Base-by-base conservation (phyloP, 495 filamentous ascomycete genomes). In the Zalerion maritima region DNA sequence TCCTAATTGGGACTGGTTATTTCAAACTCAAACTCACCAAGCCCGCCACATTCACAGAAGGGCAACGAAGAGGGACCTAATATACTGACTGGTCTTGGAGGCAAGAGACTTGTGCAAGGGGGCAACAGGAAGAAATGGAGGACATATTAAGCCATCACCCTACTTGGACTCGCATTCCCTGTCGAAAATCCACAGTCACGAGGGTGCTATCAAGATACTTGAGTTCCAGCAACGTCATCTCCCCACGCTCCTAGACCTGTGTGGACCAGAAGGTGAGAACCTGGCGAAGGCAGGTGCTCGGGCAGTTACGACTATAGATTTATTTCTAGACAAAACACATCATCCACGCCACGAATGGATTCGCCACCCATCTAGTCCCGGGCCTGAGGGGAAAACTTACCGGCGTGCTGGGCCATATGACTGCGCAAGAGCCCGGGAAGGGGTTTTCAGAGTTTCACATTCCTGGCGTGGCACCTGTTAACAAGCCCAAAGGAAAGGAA, bases 311-410 rank as follows among this genome's bases (percentile, higher is more conserved):
- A 50, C 48, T 3, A 43, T 56, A 6, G 58, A 62, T 41, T 33
- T 55, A 1, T 55, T 42, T 27, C 47, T 50, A 9, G 50, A 56
- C 10, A 22, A 43, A 14, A 10, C 49, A 60, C 25, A 35, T 69
- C 17, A 34, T 71, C n/a, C 59, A 63, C 38, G 56, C 60, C 14
- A 67, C 59, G 14, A 67, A 69, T 30, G 64, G 43, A 18, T 57
- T 56, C 35, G 46, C 58, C 4, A 34, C 58, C 0, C 53, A 64
- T 22, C 51, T 67, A 9, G 41, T 67, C 14, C 57, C 64, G 1
- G 52, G 55, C 2, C 45, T 67, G 10, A 41, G 43, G 21, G 55
- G 57, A 2, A 55, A 49, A 23, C 20, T 69, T 14, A 55, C 61
- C 9, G 62, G 64, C 1, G 29, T 54, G 0, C 53, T 61, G 5